Evolutionary conservation across 257 asterid genomes (phyloP).

Genomic region (Solanum neorickii): DNA sequence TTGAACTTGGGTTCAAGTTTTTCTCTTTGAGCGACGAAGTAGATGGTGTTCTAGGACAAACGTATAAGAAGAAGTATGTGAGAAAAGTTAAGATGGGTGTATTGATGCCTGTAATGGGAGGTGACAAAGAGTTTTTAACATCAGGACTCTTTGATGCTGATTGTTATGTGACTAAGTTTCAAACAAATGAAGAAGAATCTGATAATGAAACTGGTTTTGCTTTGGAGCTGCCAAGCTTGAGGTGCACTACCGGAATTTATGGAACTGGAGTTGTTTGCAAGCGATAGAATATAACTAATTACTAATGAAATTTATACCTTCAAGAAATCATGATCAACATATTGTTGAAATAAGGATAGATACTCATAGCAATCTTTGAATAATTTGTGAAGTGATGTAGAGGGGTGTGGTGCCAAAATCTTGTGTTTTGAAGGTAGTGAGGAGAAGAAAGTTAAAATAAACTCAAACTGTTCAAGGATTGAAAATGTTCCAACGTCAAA

Average conservation of each 20-base stretch:
- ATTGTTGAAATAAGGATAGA: neutral
- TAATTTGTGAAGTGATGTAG: neutral
- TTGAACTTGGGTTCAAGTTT: conserved; percentile 13
- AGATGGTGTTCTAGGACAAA: conserved; percentile 10
- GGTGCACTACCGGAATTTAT: neutral
- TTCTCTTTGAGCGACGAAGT: neutral
- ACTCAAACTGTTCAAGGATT: neutral
- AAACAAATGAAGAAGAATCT: neutral
- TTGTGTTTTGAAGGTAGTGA: neutral
- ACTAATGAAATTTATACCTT: neutral
- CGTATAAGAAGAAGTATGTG: conserved; percentile 3
- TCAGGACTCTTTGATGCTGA: conserved; percentile 1
- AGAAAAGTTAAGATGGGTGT: conserved; percentile 7
- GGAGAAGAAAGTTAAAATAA: neutral
- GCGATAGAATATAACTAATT: neutral
- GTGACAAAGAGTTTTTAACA: neutral
- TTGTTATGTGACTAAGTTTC: conserved; percentile 1
- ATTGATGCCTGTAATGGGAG: conserved; percentile 11
- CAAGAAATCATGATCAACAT: neutral
- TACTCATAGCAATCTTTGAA: neutral
- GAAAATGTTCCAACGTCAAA: neutral
- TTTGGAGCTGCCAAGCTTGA: conserved; percentile 4
- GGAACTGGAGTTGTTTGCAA: neutral
- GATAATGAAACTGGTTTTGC: neutral
- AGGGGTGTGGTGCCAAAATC: neutral